Conservation (phyloP, 2,329 filamentous ascomycete genomes). For the Fusarium nurragi region DNA sequence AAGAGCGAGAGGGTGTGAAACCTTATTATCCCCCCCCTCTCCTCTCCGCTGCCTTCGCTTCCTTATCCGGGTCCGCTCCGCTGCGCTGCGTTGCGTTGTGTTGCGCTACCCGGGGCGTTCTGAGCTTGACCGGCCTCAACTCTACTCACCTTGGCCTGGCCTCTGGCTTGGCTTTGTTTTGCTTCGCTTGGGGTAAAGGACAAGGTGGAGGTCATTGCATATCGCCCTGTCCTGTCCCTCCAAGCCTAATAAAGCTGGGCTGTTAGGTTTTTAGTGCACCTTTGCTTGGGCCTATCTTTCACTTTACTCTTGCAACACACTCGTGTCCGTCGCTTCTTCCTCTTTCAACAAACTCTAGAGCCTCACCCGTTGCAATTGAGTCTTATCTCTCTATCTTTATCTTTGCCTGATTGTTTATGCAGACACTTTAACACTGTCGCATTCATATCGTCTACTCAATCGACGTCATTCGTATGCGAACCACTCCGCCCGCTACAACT, state of each 20-base stretch:
- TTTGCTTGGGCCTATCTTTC: slow-evolving; percentile 6
- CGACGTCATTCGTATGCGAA: slow-evolving; percentile 36
- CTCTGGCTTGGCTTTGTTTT: slow-evolving; percentile 5
- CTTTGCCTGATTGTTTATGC: slow-evolving; percentile 8
- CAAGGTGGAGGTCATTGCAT: slow-evolving; percentile 22
- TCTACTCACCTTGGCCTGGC: slow-evolving; percentile 1
- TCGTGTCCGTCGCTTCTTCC: slow-evolving; percentile 24
- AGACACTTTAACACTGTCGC: background rate
- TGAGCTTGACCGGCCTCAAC: slow-evolving; percentile 26
- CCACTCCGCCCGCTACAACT: slow-evolving; percentile 8
- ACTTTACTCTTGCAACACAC: slow-evolving; percentile 19
- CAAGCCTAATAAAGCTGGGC: background rate
- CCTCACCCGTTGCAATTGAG: slow-evolving; percentile 26
- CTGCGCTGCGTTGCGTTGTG: slow-evolving; percentile 2
- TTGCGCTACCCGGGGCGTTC: no score
- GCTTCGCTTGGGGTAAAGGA: slow-evolving; percentile 22
- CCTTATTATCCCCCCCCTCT: slow-evolving; percentile 39
- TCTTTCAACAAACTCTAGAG: slow-evolving; percentile 32
- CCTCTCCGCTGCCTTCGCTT: slow-evolving; percentile 5
- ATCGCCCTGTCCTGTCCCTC: background rate
- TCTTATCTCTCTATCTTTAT: slow-evolving; percentile 8
- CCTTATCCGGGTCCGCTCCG: slow-evolving; percentile 35
- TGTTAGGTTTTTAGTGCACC: slow-evolving; percentile 9
- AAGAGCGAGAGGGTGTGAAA: slow-evolving; percentile 37
- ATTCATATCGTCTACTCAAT: slow-evolving; percentile 6